Conservation (phyloP, 2,329 filamentous ascomycete species). For the Magnaporthales sp. region DNA sequence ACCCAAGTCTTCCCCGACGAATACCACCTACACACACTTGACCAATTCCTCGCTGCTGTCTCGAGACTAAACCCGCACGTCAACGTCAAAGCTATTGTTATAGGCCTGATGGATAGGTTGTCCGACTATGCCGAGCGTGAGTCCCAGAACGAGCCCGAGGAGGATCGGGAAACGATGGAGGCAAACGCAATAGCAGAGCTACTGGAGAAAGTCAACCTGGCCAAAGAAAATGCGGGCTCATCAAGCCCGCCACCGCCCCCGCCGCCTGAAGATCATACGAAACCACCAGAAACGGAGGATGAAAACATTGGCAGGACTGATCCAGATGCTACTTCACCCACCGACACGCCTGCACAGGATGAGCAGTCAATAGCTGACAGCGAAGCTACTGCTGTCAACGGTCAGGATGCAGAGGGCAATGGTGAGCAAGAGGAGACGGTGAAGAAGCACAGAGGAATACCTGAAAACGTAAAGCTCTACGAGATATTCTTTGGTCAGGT, state of each 20-base stretch:
- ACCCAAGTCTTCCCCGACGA: slow-evolving; percentile 99
- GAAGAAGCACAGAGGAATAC: slow-evolving; percentile 45
- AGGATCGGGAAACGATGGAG: slow-evolving; percentile 69
- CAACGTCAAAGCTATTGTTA: slow-evolving; percentile 96
- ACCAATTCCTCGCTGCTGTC: slow-evolving; percentile 89
- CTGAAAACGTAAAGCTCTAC: slow-evolving; percentile 78
- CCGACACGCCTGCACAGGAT: slow-evolving; percentile 20
- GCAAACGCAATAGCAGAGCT: slow-evolving; percentile 74
- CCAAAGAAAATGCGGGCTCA: slow-evolving; percentile 14
- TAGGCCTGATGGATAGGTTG: slow-evolving; percentile 92
- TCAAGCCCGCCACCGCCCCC: slow-evolving; percentile 7
- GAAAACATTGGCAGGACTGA: slow-evolving; percentile 25
- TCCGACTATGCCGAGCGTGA: slow-evolving; percentile 93
- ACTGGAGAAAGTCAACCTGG: slow-evolving; percentile 67
- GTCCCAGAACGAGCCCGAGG: slow-evolving; percentile 58
- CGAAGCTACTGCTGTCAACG: slow-evolving; percentile 39
- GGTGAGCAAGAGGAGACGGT: slow-evolving; percentile 14
- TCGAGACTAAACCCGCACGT: slow-evolving; percentile 91
- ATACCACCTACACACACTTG: slow-evolving; percentile 92
- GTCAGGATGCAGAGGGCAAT: slow-evolving; percentile 22
- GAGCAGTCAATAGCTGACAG: slow-evolving; percentile 35
- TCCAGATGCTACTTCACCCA: slow-evolving; percentile 9
- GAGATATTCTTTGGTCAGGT: slow-evolving; percentile 98
- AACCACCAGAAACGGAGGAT: slow-evolving; percentile 14
- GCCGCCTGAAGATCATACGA: slow-evolving; percentile 12